phyloP scores from a whole-genome alignment of 2,329 filamentous ascomycete species.

The Paramyrothecium sp. region DNA sequence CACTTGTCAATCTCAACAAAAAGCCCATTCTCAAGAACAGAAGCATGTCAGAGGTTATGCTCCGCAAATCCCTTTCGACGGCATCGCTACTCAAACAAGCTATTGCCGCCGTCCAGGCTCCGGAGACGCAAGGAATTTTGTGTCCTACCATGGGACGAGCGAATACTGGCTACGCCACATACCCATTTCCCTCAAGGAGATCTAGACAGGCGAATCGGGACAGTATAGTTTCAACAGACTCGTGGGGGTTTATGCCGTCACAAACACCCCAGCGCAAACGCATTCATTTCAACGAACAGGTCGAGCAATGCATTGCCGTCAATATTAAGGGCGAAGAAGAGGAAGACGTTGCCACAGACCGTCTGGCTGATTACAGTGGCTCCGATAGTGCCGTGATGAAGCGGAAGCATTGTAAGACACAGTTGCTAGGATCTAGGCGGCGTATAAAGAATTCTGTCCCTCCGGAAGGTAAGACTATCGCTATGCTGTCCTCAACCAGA shows the following conservation, averaged over 20 bases:
- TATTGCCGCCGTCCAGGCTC: conserved; percentile 80
- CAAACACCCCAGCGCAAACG: conserved; percentile 71
- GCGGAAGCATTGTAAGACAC: conserved; percentile 55
- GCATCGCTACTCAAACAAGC: conserved; percentile 90
- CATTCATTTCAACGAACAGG: too few species aligned
- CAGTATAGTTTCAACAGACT: conserved; percentile 60
- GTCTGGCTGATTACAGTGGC: too few species aligned
- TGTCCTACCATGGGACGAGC: conserved; percentile 57
- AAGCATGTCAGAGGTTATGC: conserved; percentile 92
- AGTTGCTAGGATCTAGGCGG: conserved; percentile 48
- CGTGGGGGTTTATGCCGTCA: conserved; percentile 68
- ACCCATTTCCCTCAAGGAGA: conserved; percentile 60
- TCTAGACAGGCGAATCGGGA: conserved; percentile 63
- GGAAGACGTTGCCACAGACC: too few species aligned
- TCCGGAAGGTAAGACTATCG: conserved; percentile 79
- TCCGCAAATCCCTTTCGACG: too few species aligned
- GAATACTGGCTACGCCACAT: conserved; percentile 63
- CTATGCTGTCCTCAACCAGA: too few species aligned
- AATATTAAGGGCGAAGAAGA: too few species aligned
- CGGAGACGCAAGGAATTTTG: conserved; percentile 58
- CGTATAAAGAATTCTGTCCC: conserved; percentile 37
- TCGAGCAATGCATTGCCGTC: too few species aligned
- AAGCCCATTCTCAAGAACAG: conserved; percentile 96
- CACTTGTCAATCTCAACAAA: conserved; percentile 65
- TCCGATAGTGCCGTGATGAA: too few species aligned